Evolutionary conservation across 2,329 filamentous ascomycete species (phyloP), one percentile per base, ranked within the genome.

Genomic region (Biscogniauxia marginata): DNA sequence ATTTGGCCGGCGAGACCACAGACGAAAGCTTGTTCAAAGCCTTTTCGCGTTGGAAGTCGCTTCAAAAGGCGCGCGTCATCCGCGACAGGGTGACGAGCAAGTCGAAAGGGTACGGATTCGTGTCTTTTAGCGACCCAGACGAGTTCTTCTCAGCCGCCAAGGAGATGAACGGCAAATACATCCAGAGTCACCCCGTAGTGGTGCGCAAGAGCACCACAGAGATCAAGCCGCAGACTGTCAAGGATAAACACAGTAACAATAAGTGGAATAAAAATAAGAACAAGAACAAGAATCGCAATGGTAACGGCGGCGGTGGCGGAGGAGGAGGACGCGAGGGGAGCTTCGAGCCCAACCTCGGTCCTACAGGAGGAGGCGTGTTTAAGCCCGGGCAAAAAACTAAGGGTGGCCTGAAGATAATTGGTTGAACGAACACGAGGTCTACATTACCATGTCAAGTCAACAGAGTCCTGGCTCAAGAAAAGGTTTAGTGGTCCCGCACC

Each of bases 151-250:
- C 91, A 67, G 93, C 95, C 1, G 93, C 92, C 67, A 92, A 95
- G 76, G 93, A 98, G 77, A 98, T 98, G 95, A 90, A 97, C 69
- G 93, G 93, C 66, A 98, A 99, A 77, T 99, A 99, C 75, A 98
- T 99, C 70, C 93, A 96, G 67, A 97, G 92, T 72, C 95, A 98
- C 73, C 95, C 95, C 0, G 90, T 97, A 23, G 79, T 90, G 22
- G 84, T 98, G 64, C 87, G 90, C 73, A 90, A 95, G 72, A 91
- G 90, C 63, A 96, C 88, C 64, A 96, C 93, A 5, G 93, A 98
- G 73, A 91, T 99, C 73, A 91, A 90, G 70, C 85, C 91, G 4
- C 81, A 86, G 11, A 82, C 81, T n/a, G 82, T 84, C 64, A 86
- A 84, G 67, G 87, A 89, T 56, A 67, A 67, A 56, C 63, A 65